Base-by-base conservation (phyloP, 75 land plant species). In the Pinus taeda region DNA sequence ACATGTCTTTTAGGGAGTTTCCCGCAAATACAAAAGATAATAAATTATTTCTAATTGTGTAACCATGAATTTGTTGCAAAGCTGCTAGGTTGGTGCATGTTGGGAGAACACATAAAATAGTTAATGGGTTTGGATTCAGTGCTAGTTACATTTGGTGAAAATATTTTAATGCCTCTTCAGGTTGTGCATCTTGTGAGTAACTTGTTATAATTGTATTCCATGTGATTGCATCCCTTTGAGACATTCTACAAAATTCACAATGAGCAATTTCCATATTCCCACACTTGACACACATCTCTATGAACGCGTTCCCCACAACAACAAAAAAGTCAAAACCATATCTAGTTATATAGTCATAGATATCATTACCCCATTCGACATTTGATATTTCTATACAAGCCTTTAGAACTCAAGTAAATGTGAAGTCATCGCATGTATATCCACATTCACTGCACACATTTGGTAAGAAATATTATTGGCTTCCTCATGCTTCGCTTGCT, bases 201-300 rank as follows among this genome's bases (percentile, higher is more conserved):
- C 81, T 59, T 17, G 79, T 75, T 74, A 83, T 78, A 60, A 83
- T 42, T 21, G 81, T 53, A 76, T 75, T 86, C 88, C 88, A 86
- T 37, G 85, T 75, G 22, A 86, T 66, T n/a, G 76, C 6, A 72
- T 86, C 88, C 65, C 78, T 83, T 73, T 53, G 58, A 37, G 39
- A 67, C 12, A 78, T 14, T 45, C 62, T 56, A 53, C 65, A 80
- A 82, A 86, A 33, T 20, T 80, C n/a, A 56, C 56, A 15, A 45
- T 3, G 26, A 4, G 80, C 83, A 74, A 59, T 30, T 62, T 49
- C 58, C 59, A 82, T 69, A 71, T 75, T 55, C 14, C 83, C 80
- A 73, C 84, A 83, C 4, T 81, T 74, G 29, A 78, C 70, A 70
- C 83, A 86, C 88, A 86, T 86, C 45, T 80, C 82, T 6, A 69